Conservation (phyloP, 2,329 filamentous ascomycete species). For the Penicillium sp. region DNA sequence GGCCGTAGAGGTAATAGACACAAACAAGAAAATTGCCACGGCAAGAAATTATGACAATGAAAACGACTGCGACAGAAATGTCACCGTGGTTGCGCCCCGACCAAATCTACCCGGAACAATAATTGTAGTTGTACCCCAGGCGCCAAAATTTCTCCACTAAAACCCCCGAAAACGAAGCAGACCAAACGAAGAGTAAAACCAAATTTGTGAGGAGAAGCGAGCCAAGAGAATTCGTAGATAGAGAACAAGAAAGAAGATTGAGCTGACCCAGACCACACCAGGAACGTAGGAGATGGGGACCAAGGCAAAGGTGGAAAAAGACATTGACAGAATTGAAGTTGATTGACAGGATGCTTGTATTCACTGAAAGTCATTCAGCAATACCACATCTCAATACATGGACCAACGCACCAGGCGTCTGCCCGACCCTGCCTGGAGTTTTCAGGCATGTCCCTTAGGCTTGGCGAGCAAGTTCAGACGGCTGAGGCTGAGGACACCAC, state of each 20-base stretch:
- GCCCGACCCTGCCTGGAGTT: background rate
- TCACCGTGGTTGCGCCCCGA: conserved; percentile 10
- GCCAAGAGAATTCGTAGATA: conserved; percentile 20
- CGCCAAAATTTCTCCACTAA: conserved; percentile 9
- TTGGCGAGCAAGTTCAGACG: conserved; percentile 53
- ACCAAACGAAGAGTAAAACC: conserved; percentile 6
- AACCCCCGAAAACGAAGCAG: conserved; percentile 5
- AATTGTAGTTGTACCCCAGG: conserved; percentile 14
- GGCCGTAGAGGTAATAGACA: background rate
- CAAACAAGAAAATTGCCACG: background rate
- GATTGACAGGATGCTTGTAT: background rate
- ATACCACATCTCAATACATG: conserved; percentile 7
- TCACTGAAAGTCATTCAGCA: background rate
- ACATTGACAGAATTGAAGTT: conserved; percentile 5
- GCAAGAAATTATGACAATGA: background rate
- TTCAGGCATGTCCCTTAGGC: conserved; percentile 47
- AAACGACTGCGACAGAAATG: background rate
- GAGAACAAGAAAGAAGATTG: conserved; percentile 19
- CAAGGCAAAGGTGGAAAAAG: background rate
- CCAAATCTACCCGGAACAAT: conserved; percentile 10
- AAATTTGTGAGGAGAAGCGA: conserved; percentile 1
- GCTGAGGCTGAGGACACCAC: conserved; percentile 47
- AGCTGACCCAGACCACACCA: conserved; percentile 10
- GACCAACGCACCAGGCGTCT: conserved; percentile 20
- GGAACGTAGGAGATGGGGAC: conserved; percentile 4